A percentile compares a stretch with the other conserved stretches of the same genome.
phyloP scores from a whole-genome alignment of 2,329 filamentous ascomycete genomes.

The Proliferodiscus dingleyae region DNA sequence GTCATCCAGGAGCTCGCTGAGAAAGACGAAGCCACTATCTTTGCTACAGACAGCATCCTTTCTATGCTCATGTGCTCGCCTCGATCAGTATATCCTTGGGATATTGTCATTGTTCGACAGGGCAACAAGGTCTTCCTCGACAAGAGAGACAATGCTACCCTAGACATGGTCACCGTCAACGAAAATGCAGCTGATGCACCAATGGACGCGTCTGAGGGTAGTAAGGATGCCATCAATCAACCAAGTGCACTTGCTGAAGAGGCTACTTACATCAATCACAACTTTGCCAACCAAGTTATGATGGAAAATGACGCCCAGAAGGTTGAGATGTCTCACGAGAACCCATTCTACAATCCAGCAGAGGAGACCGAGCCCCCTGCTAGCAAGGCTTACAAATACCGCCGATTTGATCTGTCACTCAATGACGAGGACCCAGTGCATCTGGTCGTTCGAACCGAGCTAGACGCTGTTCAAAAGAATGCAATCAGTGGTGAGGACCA shows the following conservation, averaged over 20 bases:
- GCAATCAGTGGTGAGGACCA: conserved; percentile 88
- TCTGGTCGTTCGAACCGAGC: conserved; percentile 87
- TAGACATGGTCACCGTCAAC: conserved; percentile 98
- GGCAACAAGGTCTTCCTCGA: conserved; percentile 98
- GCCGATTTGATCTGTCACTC: conserved; percentile 89
- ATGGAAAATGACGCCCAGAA: conserved; percentile 73
- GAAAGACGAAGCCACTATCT: conserved; percentile 92
- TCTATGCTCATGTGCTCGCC: conserved; percentile 99
- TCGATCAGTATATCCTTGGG: conserved; percentile 96
- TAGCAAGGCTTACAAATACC: conserved; percentile 97
- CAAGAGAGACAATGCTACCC: conserved; percentile 90
- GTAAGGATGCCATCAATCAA: conserved; percentile 92
- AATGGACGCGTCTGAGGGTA: conserved; percentile 83
- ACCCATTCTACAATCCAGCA: conserved; percentile 94
- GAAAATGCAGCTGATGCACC: conserved; percentile 96
- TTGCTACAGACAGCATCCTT: conserved; percentile 92
- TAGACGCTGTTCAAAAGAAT: conserved; percentile 95
- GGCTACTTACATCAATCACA: conserved; percentile 99
- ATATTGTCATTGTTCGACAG: conserved; percentile 88
- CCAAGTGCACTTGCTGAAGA: conserved; percentile 90
- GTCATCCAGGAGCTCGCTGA: conserved; percentile 96
- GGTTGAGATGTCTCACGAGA: conserved; percentile 78
- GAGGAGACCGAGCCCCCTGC: conserved; percentile 92
- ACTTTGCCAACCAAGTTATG: conserved; percentile 96
- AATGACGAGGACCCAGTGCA: conserved; percentile 88